These are phyloP conservation scores for Cladosporium sp. DNA, from an alignment of 2,329 filamentous ascomycete species.

Conservation along the genomic window DNA sequence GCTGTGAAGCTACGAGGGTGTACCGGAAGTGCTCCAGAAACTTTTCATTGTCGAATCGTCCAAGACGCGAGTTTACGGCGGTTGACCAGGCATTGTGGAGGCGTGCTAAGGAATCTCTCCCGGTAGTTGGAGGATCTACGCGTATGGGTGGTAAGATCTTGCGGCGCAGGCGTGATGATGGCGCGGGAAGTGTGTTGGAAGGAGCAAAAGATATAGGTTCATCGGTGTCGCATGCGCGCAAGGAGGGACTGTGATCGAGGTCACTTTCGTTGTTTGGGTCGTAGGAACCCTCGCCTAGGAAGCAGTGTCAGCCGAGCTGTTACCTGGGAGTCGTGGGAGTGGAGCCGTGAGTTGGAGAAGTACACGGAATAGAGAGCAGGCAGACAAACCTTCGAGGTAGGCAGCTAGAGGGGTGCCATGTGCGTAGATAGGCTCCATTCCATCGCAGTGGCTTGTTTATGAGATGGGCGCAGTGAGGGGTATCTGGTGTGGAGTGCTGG, in stretches of 20 bases:
- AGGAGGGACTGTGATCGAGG: slow-evolving; percentile 13
- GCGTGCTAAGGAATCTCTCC: not conserved
- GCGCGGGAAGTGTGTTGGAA: slow-evolving; percentile 1
- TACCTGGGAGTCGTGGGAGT: too few species aligned
- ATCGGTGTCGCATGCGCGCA: not conserved
- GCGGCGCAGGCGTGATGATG: not conserved
- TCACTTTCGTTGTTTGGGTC: slow-evolving; percentile 20
- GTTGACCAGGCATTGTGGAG: slow-evolving; percentile 47
- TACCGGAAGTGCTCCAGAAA: slow-evolving; percentile 94
- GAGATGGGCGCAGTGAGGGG: too few species aligned
- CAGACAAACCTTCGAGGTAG: slow-evolving; percentile 73
- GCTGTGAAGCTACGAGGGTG: slow-evolving; percentile 84
- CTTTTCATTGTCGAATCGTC: slow-evolving; percentile 71
- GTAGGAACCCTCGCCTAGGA: slow-evolving; percentile 28
- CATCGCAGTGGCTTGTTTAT: slow-evolving; percentile 8
- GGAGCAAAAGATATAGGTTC: slow-evolving; percentile 11
- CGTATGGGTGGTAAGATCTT: slow-evolving; percentile 17
- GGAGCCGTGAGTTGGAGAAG: too few species aligned
- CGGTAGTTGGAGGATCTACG: not conserved
- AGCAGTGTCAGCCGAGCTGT: slow-evolving; percentile 14
- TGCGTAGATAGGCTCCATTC: slow-evolving; percentile 84
- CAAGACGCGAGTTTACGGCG: slow-evolving; percentile 66
- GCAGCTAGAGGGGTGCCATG: slow-evolving; percentile 83
- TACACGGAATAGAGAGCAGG: not conserved
- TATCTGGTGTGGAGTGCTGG: too few species aligned